These are phyloP conservation scores for Terana coerulea DNA, from an alignment of 768 basidiomycete species.

Conservation along the genomic window DNA sequence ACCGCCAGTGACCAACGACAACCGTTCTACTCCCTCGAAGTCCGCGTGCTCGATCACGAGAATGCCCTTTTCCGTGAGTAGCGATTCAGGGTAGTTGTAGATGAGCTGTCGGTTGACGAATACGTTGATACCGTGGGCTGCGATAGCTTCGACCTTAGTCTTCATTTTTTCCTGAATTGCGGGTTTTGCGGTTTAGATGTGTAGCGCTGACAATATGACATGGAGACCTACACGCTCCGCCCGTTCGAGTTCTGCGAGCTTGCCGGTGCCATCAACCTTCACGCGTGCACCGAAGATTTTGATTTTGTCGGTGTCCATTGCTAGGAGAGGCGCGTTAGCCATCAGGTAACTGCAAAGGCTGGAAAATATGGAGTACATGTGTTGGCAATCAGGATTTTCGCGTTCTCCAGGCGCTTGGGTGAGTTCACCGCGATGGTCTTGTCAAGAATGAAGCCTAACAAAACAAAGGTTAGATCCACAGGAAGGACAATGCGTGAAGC, in stretches of 20 bases:
- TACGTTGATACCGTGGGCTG: slow-evolving; percentile 90
- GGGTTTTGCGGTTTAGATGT: too few species aligned
- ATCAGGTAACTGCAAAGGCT: not conserved
- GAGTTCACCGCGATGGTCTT: slow-evolving; percentile 93
- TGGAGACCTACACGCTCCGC: slow-evolving; percentile 70
- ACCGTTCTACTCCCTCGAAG: slow-evolving; percentile 95
- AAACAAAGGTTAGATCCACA: slow-evolving; percentile 1
- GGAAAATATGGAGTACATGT: slow-evolving; percentile 63
- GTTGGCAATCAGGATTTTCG: slow-evolving; percentile 94
- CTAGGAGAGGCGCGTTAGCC: slow-evolving; percentile 35
- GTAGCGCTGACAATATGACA: too few species aligned
- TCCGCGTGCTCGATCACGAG: slow-evolving; percentile 98
- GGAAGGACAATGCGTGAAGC: not conserved
- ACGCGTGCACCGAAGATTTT: slow-evolving; percentile 97
- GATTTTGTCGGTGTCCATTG: slow-evolving; percentile 99
- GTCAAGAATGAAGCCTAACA: slow-evolving; percentile 91
- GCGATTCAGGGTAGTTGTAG: slow-evolving; percentile 98
- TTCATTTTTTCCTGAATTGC: slow-evolving; percentile 95
- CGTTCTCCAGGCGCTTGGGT: slow-evolving; percentile 92
- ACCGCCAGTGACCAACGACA: slow-evolving; percentile 95
- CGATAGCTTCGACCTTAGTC: slow-evolving; percentile 92
- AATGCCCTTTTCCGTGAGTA: slow-evolving; percentile 93
- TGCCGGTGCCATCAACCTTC: slow-evolving; percentile 93
- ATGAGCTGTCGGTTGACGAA: slow-evolving; percentile 98
- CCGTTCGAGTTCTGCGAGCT: slow-evolving; percentile 96